These are phyloP conservation scores for Aspergillus bridgeri DNA, from an alignment of 495 filamentous ascomycete species.

Conservation along the genomic window DNA sequence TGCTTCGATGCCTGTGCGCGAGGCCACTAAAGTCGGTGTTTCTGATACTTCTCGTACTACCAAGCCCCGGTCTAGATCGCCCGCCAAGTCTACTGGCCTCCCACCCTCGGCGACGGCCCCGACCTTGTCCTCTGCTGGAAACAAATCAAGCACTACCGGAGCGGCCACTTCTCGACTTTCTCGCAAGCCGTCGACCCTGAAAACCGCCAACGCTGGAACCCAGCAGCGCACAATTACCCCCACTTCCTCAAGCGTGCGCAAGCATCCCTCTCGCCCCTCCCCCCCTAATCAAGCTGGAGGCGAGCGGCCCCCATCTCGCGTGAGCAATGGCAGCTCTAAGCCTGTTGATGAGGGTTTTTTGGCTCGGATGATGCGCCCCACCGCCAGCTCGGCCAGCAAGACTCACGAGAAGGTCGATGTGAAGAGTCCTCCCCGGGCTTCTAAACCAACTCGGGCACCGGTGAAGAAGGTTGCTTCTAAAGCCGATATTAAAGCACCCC, in stretches of 20 bases:
- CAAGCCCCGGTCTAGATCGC: conserved; percentile 62
- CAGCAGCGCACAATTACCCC: conserved; percentile 24
- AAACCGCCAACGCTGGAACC: conserved; percentile 19
- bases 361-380: conserved; percentile 90
- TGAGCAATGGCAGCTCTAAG: conserved; percentile 38
- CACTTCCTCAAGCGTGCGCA: conserved; percentile 25
- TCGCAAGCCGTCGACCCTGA: conserved; percentile 45
- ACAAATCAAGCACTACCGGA: conserved; percentile 28
- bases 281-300: conserved; percentile 23
- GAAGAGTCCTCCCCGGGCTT: conserved; percentile 34
- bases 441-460: conserved; percentile 16
- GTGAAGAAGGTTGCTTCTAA: conserved; percentile 23
- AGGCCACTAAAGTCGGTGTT: conserved; percentile 25
- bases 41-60: conserved; percentile 22
- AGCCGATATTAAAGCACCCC: conserved; percentile 19
- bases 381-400: conserved; percentile 73
- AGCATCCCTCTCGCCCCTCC: conserved; percentile 40
- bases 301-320: conserved; percentile 42
- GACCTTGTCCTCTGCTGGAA: conserved; percentile 59
- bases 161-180: conserved; percentile 30
- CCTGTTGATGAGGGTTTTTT: conserved; percentile 74
- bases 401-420: conserved; percentile 64
- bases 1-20: conserved; percentile 32
- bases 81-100: conserved; percentile 59
- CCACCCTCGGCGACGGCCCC: conserved; percentile 60